Base-by-base conservation (phyloP, 73 alveolate genomes). In the Breviolum minutum region DNA sequence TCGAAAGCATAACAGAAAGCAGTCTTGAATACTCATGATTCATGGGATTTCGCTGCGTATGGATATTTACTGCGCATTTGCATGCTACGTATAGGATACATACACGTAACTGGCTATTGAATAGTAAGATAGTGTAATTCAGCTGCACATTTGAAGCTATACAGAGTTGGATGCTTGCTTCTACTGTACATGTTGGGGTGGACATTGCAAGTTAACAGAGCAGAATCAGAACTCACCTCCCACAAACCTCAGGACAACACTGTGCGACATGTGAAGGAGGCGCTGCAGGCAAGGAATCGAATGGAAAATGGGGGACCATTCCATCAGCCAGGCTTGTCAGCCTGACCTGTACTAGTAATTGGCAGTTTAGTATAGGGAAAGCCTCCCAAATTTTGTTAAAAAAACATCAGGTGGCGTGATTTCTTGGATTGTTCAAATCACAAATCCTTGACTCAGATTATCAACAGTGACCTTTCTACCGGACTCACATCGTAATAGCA, bases 191-290 rank as follows among this genome's bases (percentile, higher is more conserved):
- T 40, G 54, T 40, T 40, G 54, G 54, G 54, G n/a, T n/a, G n/a
- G n/a, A n/a, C n/a, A n/a, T n/a, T n/a, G n/a, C n/a, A n/a, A n/a
- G n/a, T n/a, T n/a, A n/a, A n/a, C n/a, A n/a, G n/a, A n/a, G n/a
- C n/a, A n/a, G n/a, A n/a, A n/a, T n/a, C n/a, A n/a, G n/a, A 40
- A 40, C 54, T 40, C 54, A 40, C 54, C 54, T 40, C 54, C 54
- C 54, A 40, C 60, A 77, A 77, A 9, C 62, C 29, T 14, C 32
- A 92, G 98, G 98, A 99, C 99, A 99, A 99, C 95, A 99, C 99
- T 30, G 99, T 94, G 94, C 99, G 99, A 63, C 99, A 94, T 64
- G 99, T 94, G 86, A 94, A 94, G 73, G 99, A 94, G 32, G 99
- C 99, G 29, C 99, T 94, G 13, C 94, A 99, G 99, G 96, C 85